Conservation (phyloP, 345 rosid species). For the Eucalyptus rudis region DNA sequence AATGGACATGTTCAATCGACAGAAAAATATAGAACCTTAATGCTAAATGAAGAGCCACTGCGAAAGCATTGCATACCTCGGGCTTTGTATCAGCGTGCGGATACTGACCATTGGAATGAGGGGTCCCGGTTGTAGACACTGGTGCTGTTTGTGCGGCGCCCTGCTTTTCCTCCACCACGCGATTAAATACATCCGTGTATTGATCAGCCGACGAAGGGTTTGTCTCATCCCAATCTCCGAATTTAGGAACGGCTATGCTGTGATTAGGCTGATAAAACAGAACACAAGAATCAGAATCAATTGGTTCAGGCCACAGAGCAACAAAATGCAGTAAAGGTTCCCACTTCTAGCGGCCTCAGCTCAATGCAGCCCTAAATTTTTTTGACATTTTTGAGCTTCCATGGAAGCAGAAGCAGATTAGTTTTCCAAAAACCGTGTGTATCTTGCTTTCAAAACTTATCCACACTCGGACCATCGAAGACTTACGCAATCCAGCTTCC, state of each 20-base stretch:
- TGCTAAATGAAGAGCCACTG: background rate
- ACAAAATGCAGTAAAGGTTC: background rate
- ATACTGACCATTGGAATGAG: background rate
- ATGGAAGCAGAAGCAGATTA: background rate
- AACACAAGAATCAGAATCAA: background rate
- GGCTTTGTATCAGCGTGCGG: background rate
- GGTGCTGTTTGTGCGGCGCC: background rate
- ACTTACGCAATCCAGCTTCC: background rate
- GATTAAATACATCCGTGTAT: constrained; percentile 13
- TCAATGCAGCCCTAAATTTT: background rate
- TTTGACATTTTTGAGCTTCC: background rate
- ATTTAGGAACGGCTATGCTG: constrained; percentile 12
- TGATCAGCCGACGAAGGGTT: constrained; percentile 18
- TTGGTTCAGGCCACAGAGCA: background rate
- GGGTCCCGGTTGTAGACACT: background rate
- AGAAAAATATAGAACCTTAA: background rate
- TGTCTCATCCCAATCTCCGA: constrained; percentile 27
- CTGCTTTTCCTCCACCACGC: constrained; percentile 14
- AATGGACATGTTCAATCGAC: background rate
- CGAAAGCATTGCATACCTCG: background rate
- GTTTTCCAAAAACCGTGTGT: background rate
- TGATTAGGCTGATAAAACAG: constrained; percentile 3
- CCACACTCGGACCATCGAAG: rapidly evolving
- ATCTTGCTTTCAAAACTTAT: background rate
- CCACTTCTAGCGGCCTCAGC: background rate